These are phyloP conservation scores for Talaromyces sp. DNA, from an alignment of 2,329 filamentous ascomycete species.

Conservation along the genomic window DNA sequence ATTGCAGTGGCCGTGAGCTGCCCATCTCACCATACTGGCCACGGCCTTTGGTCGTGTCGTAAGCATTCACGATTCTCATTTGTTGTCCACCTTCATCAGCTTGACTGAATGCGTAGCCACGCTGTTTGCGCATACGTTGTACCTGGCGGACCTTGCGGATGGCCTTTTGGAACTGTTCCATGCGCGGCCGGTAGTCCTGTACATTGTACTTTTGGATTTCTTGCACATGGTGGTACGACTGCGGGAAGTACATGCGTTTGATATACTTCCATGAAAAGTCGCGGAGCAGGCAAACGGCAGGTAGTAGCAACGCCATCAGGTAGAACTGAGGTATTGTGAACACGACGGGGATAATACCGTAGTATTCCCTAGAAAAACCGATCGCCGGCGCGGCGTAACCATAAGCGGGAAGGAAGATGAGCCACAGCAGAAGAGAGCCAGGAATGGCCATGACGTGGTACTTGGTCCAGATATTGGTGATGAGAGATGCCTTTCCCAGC, in stretches of 20 bases:
- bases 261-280: slow-evolving; percentile 97
- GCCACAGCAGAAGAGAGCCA: slow-evolving; percentile 86
- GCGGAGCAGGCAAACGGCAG: slow-evolving; percentile 73
- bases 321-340: slow-evolving; percentile 84
- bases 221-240: slow-evolving; percentile 96
- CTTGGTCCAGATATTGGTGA: slow-evolving; percentile 98
- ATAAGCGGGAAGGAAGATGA: slow-evolving; percentile 83
- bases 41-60: slow-evolving; percentile 89
- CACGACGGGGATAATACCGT: slow-evolving; percentile 73
- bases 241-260: slow-evolving; percentile 94
- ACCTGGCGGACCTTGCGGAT: slow-evolving; percentile 98
- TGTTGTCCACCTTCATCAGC: slow-evolving; percentile 79
- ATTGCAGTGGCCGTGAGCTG: slow-evolving; percentile 41
- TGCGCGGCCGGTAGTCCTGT: slow-evolving; percentile 94
- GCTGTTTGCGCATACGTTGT: slow-evolving; percentile 98
- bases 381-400: slow-evolving; percentile 78
- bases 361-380: slow-evolving; percentile 74
- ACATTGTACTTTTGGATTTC: slow-evolving; percentile 99
- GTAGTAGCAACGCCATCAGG: slow-evolving; percentile 77
- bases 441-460: slow-evolving; percentile 95
- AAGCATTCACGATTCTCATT: slow-evolving; percentile 89
- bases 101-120: slow-evolving; percentile 96
- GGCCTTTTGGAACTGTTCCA: slow-evolving; percentile 99
- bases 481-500: slow-evolving; percentile 85
- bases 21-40: slow-evolving; percentile 95